A percentile compares a stretch with the other conserved stretches of the same genome.
These are phyloP conservation scores for Urostyla sp. DNA, from an alignment of 73 alveolate genomes.

Conservation along the genomic window DNA sequence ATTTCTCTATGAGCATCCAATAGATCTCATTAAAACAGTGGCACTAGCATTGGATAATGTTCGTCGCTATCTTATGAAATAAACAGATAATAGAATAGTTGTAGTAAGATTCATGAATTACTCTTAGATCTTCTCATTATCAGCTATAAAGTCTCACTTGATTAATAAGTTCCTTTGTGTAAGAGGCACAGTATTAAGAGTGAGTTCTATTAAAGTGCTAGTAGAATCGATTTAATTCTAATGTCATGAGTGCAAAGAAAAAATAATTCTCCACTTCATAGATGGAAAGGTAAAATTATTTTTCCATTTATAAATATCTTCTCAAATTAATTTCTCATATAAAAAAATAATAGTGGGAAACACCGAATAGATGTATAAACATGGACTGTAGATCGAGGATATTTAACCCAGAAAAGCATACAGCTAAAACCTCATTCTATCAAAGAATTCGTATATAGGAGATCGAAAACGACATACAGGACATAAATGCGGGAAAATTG, in stretches of 20 bases:
- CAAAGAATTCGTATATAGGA: conserved; percentile 73
- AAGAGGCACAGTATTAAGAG: conserved; percentile 73
- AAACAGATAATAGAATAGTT: conserved; percentile 30
- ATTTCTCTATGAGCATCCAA: conserved; percentile 61
- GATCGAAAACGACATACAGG: conserved; percentile 71
- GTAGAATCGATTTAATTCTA: conserved; percentile 60
- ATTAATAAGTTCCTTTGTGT: conserved; percentile 69
- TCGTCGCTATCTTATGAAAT: not conserved
- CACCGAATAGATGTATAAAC: conserved; percentile 70
- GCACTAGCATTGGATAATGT: conserved; percentile 61
- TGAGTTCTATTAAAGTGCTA: conserved; percentile 66
- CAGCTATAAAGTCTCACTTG: conserved; percentile 64
- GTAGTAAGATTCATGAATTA: conserved; percentile 62
- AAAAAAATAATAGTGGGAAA: conserved; percentile 70
- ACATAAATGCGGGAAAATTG: conserved; percentile 77
- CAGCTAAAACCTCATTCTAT: conserved; percentile 69
- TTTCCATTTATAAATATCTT: not conserved
- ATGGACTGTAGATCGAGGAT: conserved; percentile 62
- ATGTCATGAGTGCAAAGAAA: conserved; percentile 74
- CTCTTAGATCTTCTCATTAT: conserved; percentile 57
- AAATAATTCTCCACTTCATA: conserved; percentile 48
- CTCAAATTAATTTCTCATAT: too few species aligned
- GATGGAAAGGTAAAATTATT: conserved; percentile 70
- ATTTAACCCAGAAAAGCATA: conserved; percentile 68
- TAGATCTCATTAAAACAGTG: conserved; percentile 51